Base-by-base conservation (phyloP, 1,139 yeast genomes). In the Candida sanyaensis region DNA sequence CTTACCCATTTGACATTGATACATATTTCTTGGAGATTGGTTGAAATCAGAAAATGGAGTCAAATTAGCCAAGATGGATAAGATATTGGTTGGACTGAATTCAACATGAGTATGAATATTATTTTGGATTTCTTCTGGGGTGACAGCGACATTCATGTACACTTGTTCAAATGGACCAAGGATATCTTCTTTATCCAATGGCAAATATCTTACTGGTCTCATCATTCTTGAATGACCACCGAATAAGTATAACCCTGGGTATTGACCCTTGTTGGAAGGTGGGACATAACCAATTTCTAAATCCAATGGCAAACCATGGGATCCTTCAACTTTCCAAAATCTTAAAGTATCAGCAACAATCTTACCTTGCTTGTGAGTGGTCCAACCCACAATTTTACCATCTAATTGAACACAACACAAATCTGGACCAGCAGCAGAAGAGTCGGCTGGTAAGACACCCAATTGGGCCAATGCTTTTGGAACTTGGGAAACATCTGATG, bases 1-100 rank as follows among this genome's bases (percentile, higher is more conserved):
- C 74, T 93, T 93, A 82, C 98, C 99, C 99, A 93, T 93, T 80
- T 95, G 99, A 76, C 99, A 93, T 75, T 93, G 99, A 68, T 93
- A 93, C 99, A 95, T 93, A 68, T 93, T 93, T 84, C 99, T 88
- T 62, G 99, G 99, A 32, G 98, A 91, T 76, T 93, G 99, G 70
- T 93, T 93, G 75, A 93, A 95, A 70, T 93, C 99, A 1, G 98
- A 92, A 66, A 90, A 93, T 56, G 99, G 99, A 0, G 99, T 93
- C 75, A 93, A 78, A 69, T 93, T 93, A 54, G 98, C 98, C 69
- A 93, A 77, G 58, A 93, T 93, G 17, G 97, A 90, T 58, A 93
- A 77, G 50, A 93, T 90, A 66, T 93, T 91, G 2, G 99, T 93
- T 58, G 99, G 99, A 2, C 96, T 79, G 66, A 81, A 90, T 70